Conservation (phyloP, 2,329 filamentous ascomycete species). For the Alternaria solani region DNA sequence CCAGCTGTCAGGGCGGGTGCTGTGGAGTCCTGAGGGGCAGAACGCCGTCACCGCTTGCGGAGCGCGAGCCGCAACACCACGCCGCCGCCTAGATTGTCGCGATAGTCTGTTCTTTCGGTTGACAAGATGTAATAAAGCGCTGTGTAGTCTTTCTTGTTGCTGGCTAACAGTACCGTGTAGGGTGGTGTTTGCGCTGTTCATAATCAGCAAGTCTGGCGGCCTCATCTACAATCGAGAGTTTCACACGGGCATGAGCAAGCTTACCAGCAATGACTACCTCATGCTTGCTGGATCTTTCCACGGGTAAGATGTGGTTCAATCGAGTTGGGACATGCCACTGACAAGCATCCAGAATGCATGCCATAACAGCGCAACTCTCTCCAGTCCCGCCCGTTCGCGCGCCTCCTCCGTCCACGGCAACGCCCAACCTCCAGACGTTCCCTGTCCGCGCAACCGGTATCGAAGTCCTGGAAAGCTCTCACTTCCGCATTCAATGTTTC, state of each 20-base stretch:
- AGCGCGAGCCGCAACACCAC: constrained; percentile 18
- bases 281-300: constrained; percentile 98
- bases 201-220: constrained; percentile 98
- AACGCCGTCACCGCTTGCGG: constrained; percentile 18
- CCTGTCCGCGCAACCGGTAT: constrained; percentile 71
- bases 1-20: constrained; percentile 12
- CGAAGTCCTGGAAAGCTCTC: constrained; percentile 91
- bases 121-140: constrained; percentile 24
- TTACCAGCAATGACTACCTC: constrained; percentile 94
- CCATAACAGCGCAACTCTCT: constrained; percentile 62
- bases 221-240: constrained; percentile 97
- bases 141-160: neutral
- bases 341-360: constrained; percentile 62
- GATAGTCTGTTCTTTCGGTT: constrained; percentile 3
- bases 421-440: constrained; percentile 47
- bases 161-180: constrained; percentile 57
- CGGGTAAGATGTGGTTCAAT: constrained; percentile 65
- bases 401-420: constrained; percentile 32
- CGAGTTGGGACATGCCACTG: neutral
- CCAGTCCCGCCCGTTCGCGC: constrained; percentile 37
- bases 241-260: constrained; percentile 82
- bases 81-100: constrained; percentile 1
- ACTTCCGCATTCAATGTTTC: constrained; percentile 96
- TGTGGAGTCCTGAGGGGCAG: constrained; percentile 26
- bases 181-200: constrained; percentile 93